Conservation (phyloP, 139 green algal species). For the Nannochloris sp. region DNA sequence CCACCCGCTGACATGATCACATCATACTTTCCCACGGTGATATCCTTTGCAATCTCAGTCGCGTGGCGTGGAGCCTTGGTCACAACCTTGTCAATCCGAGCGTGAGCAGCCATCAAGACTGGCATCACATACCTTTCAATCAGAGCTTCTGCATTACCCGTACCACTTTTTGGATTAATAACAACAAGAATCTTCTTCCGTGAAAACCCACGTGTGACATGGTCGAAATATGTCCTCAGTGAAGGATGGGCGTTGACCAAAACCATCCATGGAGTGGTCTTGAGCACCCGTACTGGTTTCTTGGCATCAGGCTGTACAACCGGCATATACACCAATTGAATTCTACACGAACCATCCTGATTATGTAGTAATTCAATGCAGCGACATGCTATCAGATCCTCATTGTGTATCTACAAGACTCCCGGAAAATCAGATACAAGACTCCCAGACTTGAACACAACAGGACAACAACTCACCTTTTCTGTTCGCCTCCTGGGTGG, state of each 20-base stretch:
- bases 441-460: too few relatives aligned
- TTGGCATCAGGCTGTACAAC: background rate
- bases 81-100: conserved; percentile 17
- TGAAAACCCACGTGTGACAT: background rate
- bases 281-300: conserved; percentile 6
- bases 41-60: conserved; percentile 25
- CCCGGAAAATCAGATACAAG: too few relatives aligned
- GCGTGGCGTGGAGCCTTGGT: conserved; percentile 39
- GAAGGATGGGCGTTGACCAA: background rate
- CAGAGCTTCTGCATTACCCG: conserved; percentile 27
- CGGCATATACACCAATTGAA: conserved; percentile 13
- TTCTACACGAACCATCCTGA: background rate
- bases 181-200: conserved; percentile 29
- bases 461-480: too few relatives aligned
- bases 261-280: conserved; percentile 5
- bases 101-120: conserved; percentile 46
- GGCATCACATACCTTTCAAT: conserved; percentile 31
- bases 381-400: too few relatives aligned
- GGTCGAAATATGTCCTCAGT: too few relatives aligned
- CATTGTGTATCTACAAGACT: too few relatives aligned
- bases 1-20: conserved; percentile 54
- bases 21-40: conserved; percentile 26
- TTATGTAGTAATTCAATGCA: too few relatives aligned
- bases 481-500: too few relatives aligned
- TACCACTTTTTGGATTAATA: conserved; percentile 56